Percentiles rank a stretch among this genome's conserved stretches.
Conservation (phyloP, 805 yeast genomes). For the Candida sanyiensis region DNA sequence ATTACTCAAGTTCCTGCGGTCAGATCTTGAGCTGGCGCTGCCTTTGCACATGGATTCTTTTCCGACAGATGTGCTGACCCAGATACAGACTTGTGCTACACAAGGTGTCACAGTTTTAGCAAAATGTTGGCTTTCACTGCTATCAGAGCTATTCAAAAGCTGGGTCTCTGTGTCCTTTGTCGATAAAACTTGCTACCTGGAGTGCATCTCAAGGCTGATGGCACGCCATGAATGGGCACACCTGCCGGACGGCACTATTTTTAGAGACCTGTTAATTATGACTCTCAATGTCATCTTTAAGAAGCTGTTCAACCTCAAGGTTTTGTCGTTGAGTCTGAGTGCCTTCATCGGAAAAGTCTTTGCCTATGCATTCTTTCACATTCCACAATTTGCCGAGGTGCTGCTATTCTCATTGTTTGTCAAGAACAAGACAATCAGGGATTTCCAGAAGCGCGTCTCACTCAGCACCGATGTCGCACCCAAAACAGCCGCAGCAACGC, state of each 20-base stretch:
- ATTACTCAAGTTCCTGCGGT: conserved; percentile 13
- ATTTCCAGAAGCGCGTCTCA: too few species aligned
- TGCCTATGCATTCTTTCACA: conserved; percentile 45
- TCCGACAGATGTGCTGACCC: background rate
- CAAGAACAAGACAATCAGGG: conserved; percentile 40
- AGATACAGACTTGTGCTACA: background rate
- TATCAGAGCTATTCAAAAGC: conserved; percentile 8
- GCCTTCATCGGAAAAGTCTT: conserved; percentile 59
- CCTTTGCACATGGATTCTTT: conserved; percentile 1
- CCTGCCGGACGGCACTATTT: conserved; percentile 9
- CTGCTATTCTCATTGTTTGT: conserved; percentile 51
- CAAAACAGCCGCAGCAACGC: background rate
- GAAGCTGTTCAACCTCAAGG: conserved; percentile 16
- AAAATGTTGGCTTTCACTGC: conserved; percentile 10
- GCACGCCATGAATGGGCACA: conserved; percentile 25
- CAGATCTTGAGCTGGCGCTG: conserved; percentile 6
- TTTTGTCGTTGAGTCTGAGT: conserved; percentile 14
- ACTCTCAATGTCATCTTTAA: conserved; percentile 13
- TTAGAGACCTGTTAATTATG: conserved; percentile 7
- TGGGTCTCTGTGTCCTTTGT: conserved; percentile 11
- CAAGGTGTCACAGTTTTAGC: conserved; percentile 4
- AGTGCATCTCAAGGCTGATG: conserved; percentile 29
- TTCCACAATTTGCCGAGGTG: conserved; percentile 46
- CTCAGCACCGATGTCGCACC: background rate
- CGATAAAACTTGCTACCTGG: conserved; percentile 27